Base-by-base conservation (phyloP, 371 early-diverging fungal genomes). In the Mucor irregularis region DNA sequence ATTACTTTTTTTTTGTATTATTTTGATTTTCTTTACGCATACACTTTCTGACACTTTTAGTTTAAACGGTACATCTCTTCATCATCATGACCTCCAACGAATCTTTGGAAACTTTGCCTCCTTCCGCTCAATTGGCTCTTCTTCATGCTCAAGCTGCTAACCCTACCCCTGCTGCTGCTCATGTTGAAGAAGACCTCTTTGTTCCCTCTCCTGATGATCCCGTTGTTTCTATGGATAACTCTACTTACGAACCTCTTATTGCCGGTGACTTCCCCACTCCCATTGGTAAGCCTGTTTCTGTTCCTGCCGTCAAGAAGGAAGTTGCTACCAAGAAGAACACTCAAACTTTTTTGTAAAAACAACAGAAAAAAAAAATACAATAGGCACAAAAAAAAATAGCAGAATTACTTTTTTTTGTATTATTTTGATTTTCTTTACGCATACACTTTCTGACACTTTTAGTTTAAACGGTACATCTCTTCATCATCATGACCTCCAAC, bases 181-280 rank as follows among this genome's bases (percentile, higher is more conserved):
- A 33, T 16, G 49, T 37, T n/a, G 69, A 61, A 40, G 49, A 66
- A 61, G 74, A 76, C 26, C 53, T 64, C 40, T 56, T 71, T 42
- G 76, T 73, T 10, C 76, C 76, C 24, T 70, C 73, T 45, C 59
- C 71, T 31, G 65, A 76, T 48, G 76, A 76, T 62, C 76, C 76
- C 19, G 75, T 75, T 35, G 73, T 76, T 40, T 58, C 68, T n/a
- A 60, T 58, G 49, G 68, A 66, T 34, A 70, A 68, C 49, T 64
- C 66, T 59, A 30, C 49, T 29, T 64, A 49, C 49, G 76, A 76
- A 52, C 76, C 76, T 45, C 58, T 76, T 39, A 76, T 76, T 50
- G 73, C 76, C 43, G 76, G 76, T 46, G 76, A 76, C 40, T 64
- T 61, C 28, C 76, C 76, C 21, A 62, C 68, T 24, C 76, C 76